Evolutionary conservation across 2,329 filamentous ascomycete genomes (phyloP).

Genomic region (Ceratocystis albifundus): DNA sequence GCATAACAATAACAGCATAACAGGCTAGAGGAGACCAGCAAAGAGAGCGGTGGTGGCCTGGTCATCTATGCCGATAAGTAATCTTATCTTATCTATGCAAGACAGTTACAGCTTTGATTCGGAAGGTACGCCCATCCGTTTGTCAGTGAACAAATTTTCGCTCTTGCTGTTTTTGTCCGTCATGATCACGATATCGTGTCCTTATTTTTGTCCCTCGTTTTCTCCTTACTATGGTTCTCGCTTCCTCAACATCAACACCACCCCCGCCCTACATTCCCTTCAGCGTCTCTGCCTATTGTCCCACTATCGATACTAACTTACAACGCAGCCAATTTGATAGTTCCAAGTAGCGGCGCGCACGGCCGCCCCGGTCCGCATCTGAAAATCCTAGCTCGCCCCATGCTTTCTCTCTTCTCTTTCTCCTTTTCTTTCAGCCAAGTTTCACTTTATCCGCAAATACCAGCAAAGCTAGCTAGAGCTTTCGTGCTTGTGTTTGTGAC

Average conservation of each 20-base stretch:
- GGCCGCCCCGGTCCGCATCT: neutral
- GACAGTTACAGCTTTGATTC: neutral
- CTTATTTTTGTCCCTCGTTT: neutral
- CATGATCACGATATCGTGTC: neutral
- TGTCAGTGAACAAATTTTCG: neutral
- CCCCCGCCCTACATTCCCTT: neutral
- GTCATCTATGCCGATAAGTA: neutral
- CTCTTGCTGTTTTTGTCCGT: neutral
- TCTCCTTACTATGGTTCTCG: neutral
- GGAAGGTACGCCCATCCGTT: neutral
- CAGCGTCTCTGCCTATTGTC: neutral
- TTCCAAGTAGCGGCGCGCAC: slow-evolving; percentile 7
- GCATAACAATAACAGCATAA: too few relatives aligned
- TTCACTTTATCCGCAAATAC: neutral
- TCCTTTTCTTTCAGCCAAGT: slow-evolving; percentile 8
- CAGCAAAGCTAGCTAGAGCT: neutral
- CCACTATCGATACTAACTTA: neutral
- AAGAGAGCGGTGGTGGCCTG: neutral
- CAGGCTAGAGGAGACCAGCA: neutral
- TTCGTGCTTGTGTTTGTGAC: neutral
- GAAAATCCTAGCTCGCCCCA: neutral
- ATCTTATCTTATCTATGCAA: neutral
- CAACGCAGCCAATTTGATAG: neutral
- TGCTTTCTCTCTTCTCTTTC: neutral
- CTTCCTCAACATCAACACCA: neutral